Conservation (phyloP, 2,329 filamentous ascomycete genomes). For the Epicoccum sorghinum region DNA sequence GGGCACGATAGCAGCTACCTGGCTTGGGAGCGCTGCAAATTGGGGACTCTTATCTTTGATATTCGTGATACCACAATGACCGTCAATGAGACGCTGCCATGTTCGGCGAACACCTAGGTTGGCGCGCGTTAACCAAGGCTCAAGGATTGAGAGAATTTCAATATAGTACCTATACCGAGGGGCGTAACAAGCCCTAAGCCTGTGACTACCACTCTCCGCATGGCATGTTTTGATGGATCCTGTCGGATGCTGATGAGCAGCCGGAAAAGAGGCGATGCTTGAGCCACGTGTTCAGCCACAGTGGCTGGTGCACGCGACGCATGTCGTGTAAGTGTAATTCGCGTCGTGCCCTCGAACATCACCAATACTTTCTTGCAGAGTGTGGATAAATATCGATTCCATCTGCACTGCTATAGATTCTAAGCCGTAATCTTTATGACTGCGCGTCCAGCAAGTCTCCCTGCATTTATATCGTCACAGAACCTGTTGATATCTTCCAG, state of each 20-base stretch:
- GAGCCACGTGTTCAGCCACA: constrained; percentile 21
- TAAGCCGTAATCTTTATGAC: constrained; percentile 48
- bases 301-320: constrained; percentile 10
- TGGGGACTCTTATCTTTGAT: constrained; percentile 65
- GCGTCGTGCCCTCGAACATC: no score
- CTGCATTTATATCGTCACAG: constrained; percentile 46
- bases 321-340: no score
- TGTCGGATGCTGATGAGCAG: constrained; percentile 18
- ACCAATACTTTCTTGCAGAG: no score
- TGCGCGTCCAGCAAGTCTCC: constrained; percentile 50
- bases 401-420: no score
- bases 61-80: constrained; percentile 80
- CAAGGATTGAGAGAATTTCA: accelerated
- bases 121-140: not conserved
- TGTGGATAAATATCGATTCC: no score
- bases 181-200: constrained; percentile 63
- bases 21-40: constrained; percentile 80
- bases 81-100: constrained; percentile 81
- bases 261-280: constrained; percentile 8
- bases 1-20: constrained; percentile 83
- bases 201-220: constrained; percentile 59
- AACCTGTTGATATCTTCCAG: constrained; percentile 50
- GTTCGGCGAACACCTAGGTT: constrained; percentile 69
- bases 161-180: constrained; percentile 70
- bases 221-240: constrained; percentile 46